Evolutionary conservation across 2,329 filamentous ascomycete species (phyloP).

Genomic region (Epichloe coenophiala): DNA sequence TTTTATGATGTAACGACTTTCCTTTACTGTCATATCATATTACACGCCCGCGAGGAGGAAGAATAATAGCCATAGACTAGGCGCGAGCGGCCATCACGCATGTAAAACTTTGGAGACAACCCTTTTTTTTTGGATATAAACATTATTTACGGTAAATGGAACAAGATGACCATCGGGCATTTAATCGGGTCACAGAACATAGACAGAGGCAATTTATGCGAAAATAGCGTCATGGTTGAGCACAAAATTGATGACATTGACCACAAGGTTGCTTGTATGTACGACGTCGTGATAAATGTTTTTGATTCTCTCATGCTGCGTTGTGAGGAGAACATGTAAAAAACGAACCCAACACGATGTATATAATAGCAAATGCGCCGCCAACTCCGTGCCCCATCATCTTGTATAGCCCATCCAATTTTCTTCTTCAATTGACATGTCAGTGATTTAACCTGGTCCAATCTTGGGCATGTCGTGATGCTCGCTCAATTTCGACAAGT

Average conservation of each 20-base stretch:
- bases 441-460: constrained; percentile 36
- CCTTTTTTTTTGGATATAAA: background rate
- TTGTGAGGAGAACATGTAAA: too few species aligned
- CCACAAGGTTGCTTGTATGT: background rate
- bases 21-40: background rate
- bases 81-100: background rate
- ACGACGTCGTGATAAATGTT: too few species aligned
- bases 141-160: background rate
- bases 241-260: background rate
- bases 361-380: background rate
- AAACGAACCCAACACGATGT: background rate
- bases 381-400: background rate
- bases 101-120: background rate
- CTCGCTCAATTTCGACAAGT: constrained; percentile 81
- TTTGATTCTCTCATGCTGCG: too few species aligned
- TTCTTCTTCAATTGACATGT: background rate
- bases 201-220: background rate
- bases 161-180: background rate
- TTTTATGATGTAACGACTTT: constrained; percentile 3
- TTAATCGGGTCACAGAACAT: background rate
- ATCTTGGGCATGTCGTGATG: constrained; percentile 90
- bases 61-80: background rate
- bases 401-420: background rate
- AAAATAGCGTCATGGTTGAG: background rate
- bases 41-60: constrained; percentile 25